phyloP scores from a whole-genome alignment of 2,329 filamentous ascomycete species.

The Colletotrichum kahawae region DNA sequence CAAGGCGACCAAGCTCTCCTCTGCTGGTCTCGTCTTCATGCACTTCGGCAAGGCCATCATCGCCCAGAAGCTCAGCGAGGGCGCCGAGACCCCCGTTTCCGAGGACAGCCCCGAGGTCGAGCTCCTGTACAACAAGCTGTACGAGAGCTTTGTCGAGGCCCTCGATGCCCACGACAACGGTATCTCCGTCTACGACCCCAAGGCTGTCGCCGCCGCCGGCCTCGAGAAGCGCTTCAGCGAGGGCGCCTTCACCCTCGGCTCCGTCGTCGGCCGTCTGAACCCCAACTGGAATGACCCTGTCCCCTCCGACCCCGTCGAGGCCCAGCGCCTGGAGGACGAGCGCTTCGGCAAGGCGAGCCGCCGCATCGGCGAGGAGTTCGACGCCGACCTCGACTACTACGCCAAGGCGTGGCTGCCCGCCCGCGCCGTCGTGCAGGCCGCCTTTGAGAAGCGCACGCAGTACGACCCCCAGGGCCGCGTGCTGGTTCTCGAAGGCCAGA shows the following conservation, averaged over 20 bases:
- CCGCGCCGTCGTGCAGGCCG: constrained; percentile 75
- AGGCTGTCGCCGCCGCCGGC: constrained; percentile 70
- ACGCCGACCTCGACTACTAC: constrained; percentile 79
- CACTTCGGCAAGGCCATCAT: constrained; percentile 92
- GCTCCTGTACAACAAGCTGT: constrained; percentile 85
- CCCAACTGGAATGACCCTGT: constrained; percentile 75
- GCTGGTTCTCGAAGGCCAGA: constrained; percentile 77
- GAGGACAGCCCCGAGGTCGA: constrained; percentile 71
- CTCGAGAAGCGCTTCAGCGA: constrained; percentile 84
- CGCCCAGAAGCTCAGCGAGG: constrained; percentile 55
- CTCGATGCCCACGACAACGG: constrained; percentile 98
- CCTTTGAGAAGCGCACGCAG: constrained; percentile 72
- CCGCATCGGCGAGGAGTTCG: constrained; percentile 90
- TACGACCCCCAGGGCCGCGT: constrained; percentile 79
- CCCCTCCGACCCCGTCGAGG: constrained; percentile 57
- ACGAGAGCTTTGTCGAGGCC: constrained; percentile 92
- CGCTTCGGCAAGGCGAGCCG: constrained; percentile 78
- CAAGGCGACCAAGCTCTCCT: constrained; percentile 86
- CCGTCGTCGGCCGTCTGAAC: constrained; percentile 82
- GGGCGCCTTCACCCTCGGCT: constrained; percentile 82
- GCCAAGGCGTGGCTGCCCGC: constrained; percentile 85
- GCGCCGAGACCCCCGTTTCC: constrained; percentile 50
- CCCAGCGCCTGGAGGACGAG: constrained; percentile 79
- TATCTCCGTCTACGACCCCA: constrained; percentile 80
- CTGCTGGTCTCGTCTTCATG: constrained; percentile 92